These are phyloP conservation scores for Xylaria sp. DNA, from an alignment of 2,329 filamentous ascomycete species.

Conservation along the genomic window DNA sequence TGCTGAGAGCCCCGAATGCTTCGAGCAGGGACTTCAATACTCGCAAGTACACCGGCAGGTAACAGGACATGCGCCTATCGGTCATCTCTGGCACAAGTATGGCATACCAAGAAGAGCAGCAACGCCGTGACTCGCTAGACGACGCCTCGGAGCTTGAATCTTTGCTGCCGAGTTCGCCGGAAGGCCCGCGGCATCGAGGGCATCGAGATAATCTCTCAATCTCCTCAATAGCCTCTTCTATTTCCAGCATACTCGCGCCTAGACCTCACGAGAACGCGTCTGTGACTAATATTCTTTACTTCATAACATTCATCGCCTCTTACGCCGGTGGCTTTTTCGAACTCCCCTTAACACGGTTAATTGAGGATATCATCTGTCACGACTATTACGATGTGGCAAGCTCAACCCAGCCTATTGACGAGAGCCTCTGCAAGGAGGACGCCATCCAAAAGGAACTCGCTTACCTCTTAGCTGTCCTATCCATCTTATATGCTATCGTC, in stretches of 20 bases:
- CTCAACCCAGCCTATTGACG: conserved; percentile 49
- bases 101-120: conserved; percentile 17
- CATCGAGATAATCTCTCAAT: conserved; percentile 37
- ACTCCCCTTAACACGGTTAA: conserved; percentile 51
- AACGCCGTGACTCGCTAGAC: conserved; percentile 22
- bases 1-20: conserved; percentile 3
- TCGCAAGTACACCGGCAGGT: neutral
- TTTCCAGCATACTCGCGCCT: conserved; percentile 40
- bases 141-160: conserved; percentile 32
- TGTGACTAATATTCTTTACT: conserved; percentile 50
- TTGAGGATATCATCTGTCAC: conserved; percentile 55
- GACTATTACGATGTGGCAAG: conserved; percentile 48
- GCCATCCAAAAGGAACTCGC: conserved; percentile 53
- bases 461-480: conserved; percentile 49
- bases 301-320: conserved; percentile 49
- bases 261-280: conserved; percentile 41
- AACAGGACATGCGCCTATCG: conserved; percentile 8
- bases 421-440: conserved; percentile 51
- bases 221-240: conserved; percentile 41
- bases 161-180: conserved; percentile 31
- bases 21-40: neutral
- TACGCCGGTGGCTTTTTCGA: conserved; percentile 48
- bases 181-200: conserved; percentile 38
- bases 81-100: conserved; percentile 11
- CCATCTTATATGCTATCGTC: conserved; percentile 49